Evolutionary conservation across 2,329 filamentous ascomycete genomes (phyloP).

Genomic region (Penicillium griseofulvum): DNA sequence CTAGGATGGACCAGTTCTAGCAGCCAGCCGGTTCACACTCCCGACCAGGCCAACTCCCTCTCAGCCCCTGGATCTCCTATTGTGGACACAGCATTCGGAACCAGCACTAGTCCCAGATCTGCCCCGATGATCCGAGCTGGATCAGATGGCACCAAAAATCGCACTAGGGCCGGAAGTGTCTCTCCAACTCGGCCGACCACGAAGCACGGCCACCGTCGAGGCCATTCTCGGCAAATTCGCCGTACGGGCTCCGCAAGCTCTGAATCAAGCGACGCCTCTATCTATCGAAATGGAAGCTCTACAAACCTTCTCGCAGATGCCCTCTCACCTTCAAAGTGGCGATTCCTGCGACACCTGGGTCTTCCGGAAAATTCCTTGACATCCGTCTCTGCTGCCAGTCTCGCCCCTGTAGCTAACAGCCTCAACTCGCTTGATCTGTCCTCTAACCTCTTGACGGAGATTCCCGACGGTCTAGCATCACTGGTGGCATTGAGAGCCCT

Average conservation of each 20-base stretch:
- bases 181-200: conserved; percentile 77
- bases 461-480: conserved; percentile 84
- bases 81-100: conserved; percentile 47
- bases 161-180: conserved; percentile 63
- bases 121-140: conserved; percentile 54
- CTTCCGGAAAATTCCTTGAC: conserved; percentile 89
- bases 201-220: conserved; percentile 65
- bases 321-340: conserved; percentile 85
- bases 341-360: conserved; percentile 87
- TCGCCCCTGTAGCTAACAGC: conserved; percentile 80
- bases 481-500: conserved; percentile 85
- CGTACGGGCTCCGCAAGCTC: conserved; percentile 92
- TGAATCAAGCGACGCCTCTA: conserved; percentile 67
- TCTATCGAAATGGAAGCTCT: conserved; percentile 61
- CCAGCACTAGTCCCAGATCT: conserved; percentile 50
- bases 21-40: conserved; percentile 60
- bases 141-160: conserved; percentile 50
- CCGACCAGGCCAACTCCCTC: conserved; percentile 62
- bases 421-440: conserved; percentile 91
- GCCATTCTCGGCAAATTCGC: conserved; percentile 69
- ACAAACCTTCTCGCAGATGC: conserved; percentile 72
- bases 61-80: conserved; percentile 68
- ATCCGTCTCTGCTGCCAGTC: conserved; percentile 69
- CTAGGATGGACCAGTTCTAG: conserved; percentile 62
- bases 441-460: conserved; percentile 86